Base-by-base conservation (phyloP, 1,284 basidiomycete genomes). In the Boletus sp. region DNA sequence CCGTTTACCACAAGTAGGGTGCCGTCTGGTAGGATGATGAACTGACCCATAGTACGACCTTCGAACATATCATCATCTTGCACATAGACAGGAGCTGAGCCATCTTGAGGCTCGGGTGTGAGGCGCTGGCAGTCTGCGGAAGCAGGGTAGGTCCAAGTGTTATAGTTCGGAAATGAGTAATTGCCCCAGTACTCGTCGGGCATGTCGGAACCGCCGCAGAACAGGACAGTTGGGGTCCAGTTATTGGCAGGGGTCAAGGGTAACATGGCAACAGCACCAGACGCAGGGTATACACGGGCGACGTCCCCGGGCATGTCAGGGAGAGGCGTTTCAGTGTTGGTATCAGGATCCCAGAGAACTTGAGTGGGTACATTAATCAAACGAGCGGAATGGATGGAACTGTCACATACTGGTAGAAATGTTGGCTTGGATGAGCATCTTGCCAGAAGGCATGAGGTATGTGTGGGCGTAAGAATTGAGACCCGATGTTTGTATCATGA, bases 181-280 rank as follows among this genome's bases (percentile, higher is more conserved):
- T 88, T 81, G 33, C 82, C 84, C 75, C 80, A 91, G 37, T 78
- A 78, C 44, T 78, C 76, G 39, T 83, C 80, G 23, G 82, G 73
- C 72, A 94, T 82, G 67, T 87, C 76, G 14, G 80, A 80, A 27
- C 93, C 93, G 55, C 93, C 93, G 60, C 93, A 96, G 74, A 95
- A 94, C 43, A 95, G 64, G 51, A 96, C 69, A 0, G 91, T 91
- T 1, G 87, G 88, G 0, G 76, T 81, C 72, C 88, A 97, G 69
- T 91, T 86, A 75, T 96, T 95, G 46, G 77, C 83, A 4, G 91
- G 89, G 0, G 90, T 94, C 33, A 97, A 74, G 1, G 94, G 94
- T 6, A 95, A 72, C 91, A 97, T 93, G 44, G 88, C 89, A 1
- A 81, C 82, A 8, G 88, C 94, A 47, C 86, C 94, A 1, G 92